These are phyloP conservation scores for Fusarium cyanostomum DNA, from an alignment of 2,329 filamentous ascomycete genomes.

Conservation along the genomic window DNA sequence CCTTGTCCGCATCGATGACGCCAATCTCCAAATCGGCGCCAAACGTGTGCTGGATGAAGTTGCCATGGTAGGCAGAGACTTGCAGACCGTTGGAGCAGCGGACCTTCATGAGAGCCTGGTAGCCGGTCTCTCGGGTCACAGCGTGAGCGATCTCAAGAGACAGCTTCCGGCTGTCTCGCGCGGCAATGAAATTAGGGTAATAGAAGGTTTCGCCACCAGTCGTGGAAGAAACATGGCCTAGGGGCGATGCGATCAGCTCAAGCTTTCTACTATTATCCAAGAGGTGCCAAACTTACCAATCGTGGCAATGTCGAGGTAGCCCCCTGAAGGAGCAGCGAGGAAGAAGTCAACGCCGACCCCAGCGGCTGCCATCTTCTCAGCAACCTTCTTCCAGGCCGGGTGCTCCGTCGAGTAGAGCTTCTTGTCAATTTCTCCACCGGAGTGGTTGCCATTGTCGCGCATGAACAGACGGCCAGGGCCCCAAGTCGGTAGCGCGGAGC, in stretches of 20 bases:
- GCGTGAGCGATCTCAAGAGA: conserved; percentile 87
- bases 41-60: conserved; percentile 95
- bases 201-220: conserved; percentile 97
- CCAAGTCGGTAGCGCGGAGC: conserved; percentile 89
- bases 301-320: conserved; percentile 92
- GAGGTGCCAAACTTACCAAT: conserved; percentile 67
- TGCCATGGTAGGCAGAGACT: conserved; percentile 92
- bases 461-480: conserved; percentile 87
- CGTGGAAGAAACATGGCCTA: conserved; percentile 82
- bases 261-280: not conserved
- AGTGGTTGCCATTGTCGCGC: conserved; percentile 87
- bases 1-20: conserved; percentile 91
- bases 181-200: conserved; percentile 94
- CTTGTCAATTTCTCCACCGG: conserved; percentile 88
- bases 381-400: conserved; percentile 84
- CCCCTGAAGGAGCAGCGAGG: conserved; percentile 87
- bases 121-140: conserved; percentile 89
- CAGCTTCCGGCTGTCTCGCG: conserved; percentile 84
- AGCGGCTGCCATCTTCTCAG: conserved; percentile 85
- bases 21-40: conserved; percentile 95
- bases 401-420: conserved; percentile 93
- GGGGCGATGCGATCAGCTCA: conserved; percentile 8
- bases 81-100: conserved; percentile 97
- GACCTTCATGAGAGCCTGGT: conserved; percentile 97
- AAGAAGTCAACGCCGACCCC: conserved; percentile 96